Conservation (phyloP, 352 stramenopile species). For the Thraustochytrium sp. region DNA sequence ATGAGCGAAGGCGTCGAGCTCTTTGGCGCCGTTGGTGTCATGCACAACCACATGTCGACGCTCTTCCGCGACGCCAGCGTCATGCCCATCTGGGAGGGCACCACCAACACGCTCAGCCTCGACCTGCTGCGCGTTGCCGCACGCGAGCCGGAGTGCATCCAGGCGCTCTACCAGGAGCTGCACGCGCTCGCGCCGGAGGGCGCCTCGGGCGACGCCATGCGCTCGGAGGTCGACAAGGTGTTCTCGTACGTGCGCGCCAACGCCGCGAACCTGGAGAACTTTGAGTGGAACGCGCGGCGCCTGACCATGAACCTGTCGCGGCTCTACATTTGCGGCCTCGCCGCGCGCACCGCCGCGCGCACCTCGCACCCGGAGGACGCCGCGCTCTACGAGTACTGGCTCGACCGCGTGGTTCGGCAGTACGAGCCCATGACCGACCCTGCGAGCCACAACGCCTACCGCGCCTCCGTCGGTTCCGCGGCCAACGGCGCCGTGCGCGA, state of each 20-base stretch:
- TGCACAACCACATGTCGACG: conserved; percentile 29
- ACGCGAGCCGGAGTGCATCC: conserved; percentile 4
- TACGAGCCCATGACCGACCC: conserved; percentile 38
- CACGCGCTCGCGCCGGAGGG: background rate
- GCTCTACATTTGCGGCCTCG: conserved; percentile 18
- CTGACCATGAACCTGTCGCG: conserved; percentile 35
- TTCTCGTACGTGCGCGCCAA: background rate
- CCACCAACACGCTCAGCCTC: conserved; percentile 20
- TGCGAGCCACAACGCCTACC: background rate
- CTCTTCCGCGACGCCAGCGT: conserved; percentile 24
- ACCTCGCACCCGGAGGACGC: background rate
- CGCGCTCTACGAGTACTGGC: conserved; percentile 18
- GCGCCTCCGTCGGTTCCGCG: background rate
- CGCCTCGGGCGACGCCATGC: background rate
- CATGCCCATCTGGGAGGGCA: conserved; percentile 39
- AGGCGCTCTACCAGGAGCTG: conserved; percentile 1
- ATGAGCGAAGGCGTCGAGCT: conserved; percentile 42
- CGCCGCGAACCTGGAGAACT: background rate
- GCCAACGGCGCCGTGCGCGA: background rate
- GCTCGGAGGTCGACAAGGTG: background rate
- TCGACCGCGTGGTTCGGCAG: background rate
- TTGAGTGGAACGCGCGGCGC: conserved; percentile 35
- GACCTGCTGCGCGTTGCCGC: conserved; percentile 24
- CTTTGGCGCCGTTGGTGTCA: conserved; percentile 26
- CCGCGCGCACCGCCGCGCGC: background rate